phyloP scores from a whole-genome alignment of 371 early-diverging fungal genomes.

The Circinella umbellata region DNA sequence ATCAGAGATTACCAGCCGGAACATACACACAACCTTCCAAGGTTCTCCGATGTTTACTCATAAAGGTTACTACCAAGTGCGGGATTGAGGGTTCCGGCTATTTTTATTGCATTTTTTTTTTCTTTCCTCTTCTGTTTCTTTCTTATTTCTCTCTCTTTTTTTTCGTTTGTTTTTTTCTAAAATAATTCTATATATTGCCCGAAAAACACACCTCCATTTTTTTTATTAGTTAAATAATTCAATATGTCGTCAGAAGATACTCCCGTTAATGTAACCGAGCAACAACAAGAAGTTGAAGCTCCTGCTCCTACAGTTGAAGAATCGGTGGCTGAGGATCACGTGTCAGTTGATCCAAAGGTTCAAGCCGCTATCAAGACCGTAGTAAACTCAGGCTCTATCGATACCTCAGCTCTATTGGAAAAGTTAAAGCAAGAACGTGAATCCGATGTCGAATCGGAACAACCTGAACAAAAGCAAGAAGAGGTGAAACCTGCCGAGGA shows the following conservation, averaged over 20 bases:
- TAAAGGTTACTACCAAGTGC: background rate
- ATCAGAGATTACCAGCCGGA: background rate
- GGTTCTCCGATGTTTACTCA: constrained; percentile 1
- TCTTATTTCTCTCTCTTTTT: constrained; percentile 6
- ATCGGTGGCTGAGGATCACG: constrained; percentile 9
- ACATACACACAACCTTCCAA: no score
- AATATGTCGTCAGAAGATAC: constrained; percentile 12
- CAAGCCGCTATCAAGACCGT: constrained; percentile 37
- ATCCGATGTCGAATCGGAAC: background rate
- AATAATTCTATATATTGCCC: background rate
- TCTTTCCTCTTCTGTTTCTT: constrained; percentile 5
- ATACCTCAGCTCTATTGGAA: constrained; percentile 31
- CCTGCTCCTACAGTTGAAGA: background rate
- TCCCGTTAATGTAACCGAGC: background rate
- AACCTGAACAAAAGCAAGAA: background rate
- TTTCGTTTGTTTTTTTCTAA: background rate
- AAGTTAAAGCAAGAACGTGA: constrained; percentile 10
- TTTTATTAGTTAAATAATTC: no score
- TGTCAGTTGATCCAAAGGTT: constrained; percentile 14
- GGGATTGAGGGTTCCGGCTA: background rate
- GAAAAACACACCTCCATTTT: no score
- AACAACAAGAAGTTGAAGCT: background rate
- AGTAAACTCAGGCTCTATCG: constrained; percentile 27
- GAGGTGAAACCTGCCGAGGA: constrained; percentile 8
- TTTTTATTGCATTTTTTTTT: constrained; percentile 14